Evolutionary conservation across 805 yeast genomes (phyloP).

Genomic region (Sugiyamaella americana): DNA sequence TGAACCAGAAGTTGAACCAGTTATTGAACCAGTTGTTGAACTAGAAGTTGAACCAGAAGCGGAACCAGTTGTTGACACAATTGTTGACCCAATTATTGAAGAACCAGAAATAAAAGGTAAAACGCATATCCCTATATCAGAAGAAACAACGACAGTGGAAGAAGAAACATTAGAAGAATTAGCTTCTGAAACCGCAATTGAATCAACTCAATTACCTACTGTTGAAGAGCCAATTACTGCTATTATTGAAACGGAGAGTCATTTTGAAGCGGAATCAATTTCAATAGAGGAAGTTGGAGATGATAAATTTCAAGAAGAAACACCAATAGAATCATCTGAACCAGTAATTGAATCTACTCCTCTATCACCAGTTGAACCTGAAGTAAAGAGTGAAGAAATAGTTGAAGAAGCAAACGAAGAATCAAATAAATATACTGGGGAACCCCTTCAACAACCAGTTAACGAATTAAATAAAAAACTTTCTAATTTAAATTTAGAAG

Average conservation of each 20-base stretch:
- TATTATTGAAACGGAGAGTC: background rate
- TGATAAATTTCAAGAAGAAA: too few species aligned
- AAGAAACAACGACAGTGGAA: background rate
- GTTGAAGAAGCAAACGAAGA: too few species aligned
- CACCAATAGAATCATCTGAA: background rate
- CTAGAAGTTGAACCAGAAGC: background rate
- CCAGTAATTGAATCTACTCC: background rate
- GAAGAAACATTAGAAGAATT: background rate
- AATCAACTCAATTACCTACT: background rate
- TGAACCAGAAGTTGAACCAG: constrained; percentile 1
- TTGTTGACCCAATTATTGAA: background rate
- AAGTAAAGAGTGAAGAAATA: background rate
- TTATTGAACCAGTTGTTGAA: background rate
- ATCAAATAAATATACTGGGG: too few species aligned
- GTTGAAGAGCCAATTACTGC: constrained; percentile 1
- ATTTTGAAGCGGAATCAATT: background rate
- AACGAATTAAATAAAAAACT: too few species aligned
- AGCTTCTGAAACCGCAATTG: background rate
- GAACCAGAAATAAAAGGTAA: too few species aligned
- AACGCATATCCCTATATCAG: too few species aligned
- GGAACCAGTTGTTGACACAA: background rate
- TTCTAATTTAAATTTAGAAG: too few species aligned
- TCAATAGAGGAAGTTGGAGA: background rate
- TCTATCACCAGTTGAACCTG: background rate
- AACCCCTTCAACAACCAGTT: too few species aligned